Conservation (phyloP, 257 asterid species). For the Jaltomata sinuosa region DNA sequence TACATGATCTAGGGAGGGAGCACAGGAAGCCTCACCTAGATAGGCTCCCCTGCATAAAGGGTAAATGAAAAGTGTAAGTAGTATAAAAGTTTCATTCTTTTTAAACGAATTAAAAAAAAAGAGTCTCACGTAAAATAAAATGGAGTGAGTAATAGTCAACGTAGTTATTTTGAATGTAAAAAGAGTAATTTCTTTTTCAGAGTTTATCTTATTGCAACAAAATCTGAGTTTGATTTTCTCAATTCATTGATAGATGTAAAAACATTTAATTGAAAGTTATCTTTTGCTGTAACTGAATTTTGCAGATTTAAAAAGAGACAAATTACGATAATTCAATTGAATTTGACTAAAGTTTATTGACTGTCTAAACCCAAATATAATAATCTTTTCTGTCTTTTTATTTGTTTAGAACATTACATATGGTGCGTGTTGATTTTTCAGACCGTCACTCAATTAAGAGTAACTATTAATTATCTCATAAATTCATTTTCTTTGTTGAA, state of each 20-base stretch:
- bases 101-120: neutral
- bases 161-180: neutral
- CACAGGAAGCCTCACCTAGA: too few relatives aligned
- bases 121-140: neutral
- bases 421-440: neutral
- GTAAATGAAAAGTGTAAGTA: neutral
- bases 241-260: neutral
- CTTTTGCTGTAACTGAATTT: neutral
- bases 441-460: neutral
- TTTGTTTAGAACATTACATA: too few relatives aligned
- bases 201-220: neutral
- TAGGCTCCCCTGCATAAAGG: too few relatives aligned
- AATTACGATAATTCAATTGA: neutral
- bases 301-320: neutral
- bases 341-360: neutral
- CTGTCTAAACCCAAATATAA: neutral
- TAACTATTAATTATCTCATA: too few relatives aligned
- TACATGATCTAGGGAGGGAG: too few relatives aligned
- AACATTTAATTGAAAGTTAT: neutral
- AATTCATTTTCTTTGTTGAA: too few relatives aligned
- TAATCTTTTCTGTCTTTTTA: neutral
- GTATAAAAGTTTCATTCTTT: neutral
- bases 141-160: too few relatives aligned
- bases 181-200: neutral
- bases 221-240: neutral